Evolutionary conservation across 257 asterid species (phyloP), one percentile per base, ranked within the genome.

Genomic region (Primulina huaijiensis): DNA sequence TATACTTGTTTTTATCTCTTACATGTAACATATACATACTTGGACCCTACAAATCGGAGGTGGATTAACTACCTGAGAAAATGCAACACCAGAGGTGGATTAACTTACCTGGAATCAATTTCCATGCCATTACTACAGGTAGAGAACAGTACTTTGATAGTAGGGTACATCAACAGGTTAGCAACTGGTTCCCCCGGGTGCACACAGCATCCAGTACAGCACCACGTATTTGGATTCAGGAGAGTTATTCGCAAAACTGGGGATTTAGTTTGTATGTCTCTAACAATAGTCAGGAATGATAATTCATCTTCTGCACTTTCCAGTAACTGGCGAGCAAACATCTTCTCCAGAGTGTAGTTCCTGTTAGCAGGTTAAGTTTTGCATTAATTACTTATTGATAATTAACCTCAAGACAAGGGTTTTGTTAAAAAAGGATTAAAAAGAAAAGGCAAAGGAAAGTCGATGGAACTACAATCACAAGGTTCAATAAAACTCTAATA

Each of bases 261-360:
- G 40, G 82, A 60, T 77, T 85, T 85, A 20, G 89, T 86, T 69
- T 83, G 80, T 57, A 89, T 60, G 81, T 90, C 96, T 78, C 88
- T 82, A 71, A 93, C 92, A 66, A 87, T 80, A 46, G 96, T 87
- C 77, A 95, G 84, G 83, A 83, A 93, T 40, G 95, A 84, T 77
- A 90, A 69, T 76, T 93, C 97, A 57, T 90, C 97, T 67, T 81
- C 84, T 73, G 98, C 96, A 80, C 82, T 89, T 85, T 89, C 92
- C 57, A 87, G 81, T 82, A 93, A 79, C 69, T 87, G 95, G 62
- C 72, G 84, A 55, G 96, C 73, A 75, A 90, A 90, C 89, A 90
- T 84, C 80, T 88, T 82, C 78, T 89, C 97, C 63, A 86, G 77
- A 68, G 83, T 84, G 75, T 87, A 90, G 30, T 76, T 76, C 87